Conservation (phyloP, 2,329 filamentous ascomycete genomes). For the Colletotrichum coccodes region DNA sequence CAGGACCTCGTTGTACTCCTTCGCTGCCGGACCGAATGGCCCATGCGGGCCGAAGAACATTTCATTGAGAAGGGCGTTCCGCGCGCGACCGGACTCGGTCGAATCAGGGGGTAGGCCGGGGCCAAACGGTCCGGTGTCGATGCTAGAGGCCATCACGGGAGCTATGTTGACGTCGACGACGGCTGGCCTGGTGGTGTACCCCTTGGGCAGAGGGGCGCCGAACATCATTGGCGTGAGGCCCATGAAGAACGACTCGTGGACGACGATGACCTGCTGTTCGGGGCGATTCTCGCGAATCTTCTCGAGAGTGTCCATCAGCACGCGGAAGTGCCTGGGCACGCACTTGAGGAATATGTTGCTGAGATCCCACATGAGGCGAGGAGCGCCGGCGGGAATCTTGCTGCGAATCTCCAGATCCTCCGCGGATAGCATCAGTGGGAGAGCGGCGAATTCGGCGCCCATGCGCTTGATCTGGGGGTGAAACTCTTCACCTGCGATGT, state of each 20-base stretch:
- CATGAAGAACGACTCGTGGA: conserved; percentile 52
- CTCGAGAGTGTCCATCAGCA: conserved; percentile 47
- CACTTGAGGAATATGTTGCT: conserved; percentile 45
- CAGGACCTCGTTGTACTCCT: conserved; percentile 39
- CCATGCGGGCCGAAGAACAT: conserved; percentile 35
- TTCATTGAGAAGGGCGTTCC: conserved; percentile 43
- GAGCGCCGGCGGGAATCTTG: conserved; percentile 35
- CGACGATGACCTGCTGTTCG: conserved; percentile 50
- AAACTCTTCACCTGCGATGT: conserved; percentile 50
- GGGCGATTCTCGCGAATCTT: conserved; percentile 43
- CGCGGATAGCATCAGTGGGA: conserved; percentile 22
- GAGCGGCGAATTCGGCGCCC: conserved; percentile 48
- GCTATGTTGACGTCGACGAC: conserved; percentile 51
- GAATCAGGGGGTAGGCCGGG: conserved; percentile 49
- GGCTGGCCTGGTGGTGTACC: conserved; percentile 45
- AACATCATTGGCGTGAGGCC: conserved; percentile 49
- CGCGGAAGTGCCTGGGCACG: conserved; percentile 44
- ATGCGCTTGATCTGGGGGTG: conserved; percentile 45
- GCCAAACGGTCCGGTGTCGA: conserved; percentile 50
- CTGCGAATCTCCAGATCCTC: conserved; percentile 35
- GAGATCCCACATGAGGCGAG: conserved; percentile 45
- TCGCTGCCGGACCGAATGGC: conserved; percentile 36
- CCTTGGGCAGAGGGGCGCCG: conserved; percentile 50
- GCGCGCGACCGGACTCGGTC: conserved; percentile 45
- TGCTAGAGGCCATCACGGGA: conserved; percentile 48